These are phyloP conservation scores for Lecanosticta acicola DNA, from an alignment of 2,329 filamentous ascomycete species.

Conservation along the genomic window DNA sequence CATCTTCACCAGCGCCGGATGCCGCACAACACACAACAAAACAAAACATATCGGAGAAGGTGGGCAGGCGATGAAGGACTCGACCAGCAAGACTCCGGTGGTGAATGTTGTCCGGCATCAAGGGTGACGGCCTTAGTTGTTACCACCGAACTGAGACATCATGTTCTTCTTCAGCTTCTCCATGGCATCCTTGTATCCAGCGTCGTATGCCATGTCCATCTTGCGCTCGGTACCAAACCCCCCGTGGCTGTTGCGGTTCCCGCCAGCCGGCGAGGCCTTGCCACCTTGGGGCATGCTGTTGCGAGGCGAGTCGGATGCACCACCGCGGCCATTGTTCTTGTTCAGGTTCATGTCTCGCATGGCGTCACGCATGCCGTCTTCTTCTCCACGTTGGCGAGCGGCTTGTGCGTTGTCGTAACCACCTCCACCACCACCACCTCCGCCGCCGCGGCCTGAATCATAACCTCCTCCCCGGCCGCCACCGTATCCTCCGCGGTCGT, in stretches of 20 bases:
- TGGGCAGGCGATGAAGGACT: background rate
- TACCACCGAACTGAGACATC: slow-evolving; percentile 18
- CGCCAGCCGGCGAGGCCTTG: background rate
- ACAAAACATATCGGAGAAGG: background rate
- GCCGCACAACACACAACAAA: background rate
- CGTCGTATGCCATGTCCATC: slow-evolving; percentile 22
- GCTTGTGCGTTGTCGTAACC: slow-evolving; percentile 2
- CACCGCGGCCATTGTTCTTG: background rate
- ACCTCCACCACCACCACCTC: slow-evolving; percentile 2
- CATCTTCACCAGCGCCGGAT: background rate
- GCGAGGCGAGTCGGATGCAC: background rate
- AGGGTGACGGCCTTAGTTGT: too few relatives aligned
- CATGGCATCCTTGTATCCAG: slow-evolving; percentile 23
- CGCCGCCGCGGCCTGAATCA: slow-evolving; percentile 1
- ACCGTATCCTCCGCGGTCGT: slow-evolving; percentile 5
- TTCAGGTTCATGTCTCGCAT: slow-evolving; percentile 8
- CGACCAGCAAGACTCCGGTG: background rate
- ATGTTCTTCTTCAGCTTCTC: slow-evolving; percentile 22
- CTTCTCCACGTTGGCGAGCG: slow-evolving; percentile 4
- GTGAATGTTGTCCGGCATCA: too few relatives aligned
- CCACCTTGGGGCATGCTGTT: background rate
- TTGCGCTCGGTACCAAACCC: slow-evolving; percentile 19
- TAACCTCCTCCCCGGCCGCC: slow-evolving; percentile 4
- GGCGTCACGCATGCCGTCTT: slow-evolving; percentile 5
- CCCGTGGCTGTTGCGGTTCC: background rate